A percentile compares a stretch with the other conserved stretches of the same genome.
These are phyloP conservation scores for Whalleya microplaca DNA, from an alignment of 2,329 filamentous ascomycete species.

Conservation along the genomic window DNA sequence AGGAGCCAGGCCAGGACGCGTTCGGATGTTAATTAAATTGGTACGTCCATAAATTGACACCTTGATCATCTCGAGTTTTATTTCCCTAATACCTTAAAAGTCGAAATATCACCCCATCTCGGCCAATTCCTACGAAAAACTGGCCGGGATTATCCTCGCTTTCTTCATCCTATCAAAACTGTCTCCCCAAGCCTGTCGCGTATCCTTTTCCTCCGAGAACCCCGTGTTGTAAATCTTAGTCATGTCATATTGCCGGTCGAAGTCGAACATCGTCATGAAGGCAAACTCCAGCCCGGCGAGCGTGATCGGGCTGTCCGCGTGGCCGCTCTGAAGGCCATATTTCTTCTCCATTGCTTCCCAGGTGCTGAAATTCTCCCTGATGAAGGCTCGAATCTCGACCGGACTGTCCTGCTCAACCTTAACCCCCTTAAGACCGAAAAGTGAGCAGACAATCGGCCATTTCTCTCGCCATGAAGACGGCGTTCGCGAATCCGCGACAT, in stretches of 20 bases:
- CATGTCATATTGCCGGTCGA: conserved; percentile 41
- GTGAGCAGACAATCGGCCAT: conserved; percentile 50
- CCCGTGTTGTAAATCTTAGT: conserved; percentile 30
- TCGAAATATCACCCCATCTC: not conserved
- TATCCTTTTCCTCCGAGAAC: not conserved
- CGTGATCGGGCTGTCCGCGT: conserved; percentile 38
- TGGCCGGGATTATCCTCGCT: conserved; percentile 8
- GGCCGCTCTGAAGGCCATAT: conserved; percentile 36
- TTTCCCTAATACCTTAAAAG: no score
- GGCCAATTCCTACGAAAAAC: not conserved
- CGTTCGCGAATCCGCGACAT: conserved; percentile 44
- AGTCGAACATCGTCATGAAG: conserved; percentile 41
- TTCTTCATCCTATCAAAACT: conserved; percentile 3
- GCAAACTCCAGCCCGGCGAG: conserved; percentile 37
- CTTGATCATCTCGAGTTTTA: no score
- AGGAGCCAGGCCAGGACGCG: no score
- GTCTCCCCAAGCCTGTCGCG: not conserved
- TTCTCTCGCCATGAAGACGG: conserved; percentile 45
- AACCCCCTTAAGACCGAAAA: conserved; percentile 48
- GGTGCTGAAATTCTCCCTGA: conserved; percentile 36
- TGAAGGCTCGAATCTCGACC: conserved; percentile 22
- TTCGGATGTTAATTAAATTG: no score
- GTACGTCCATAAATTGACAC: no score
- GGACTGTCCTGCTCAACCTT: conserved; percentile 4
- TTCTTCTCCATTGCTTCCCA: conserved; percentile 40